These are phyloP conservation scores for Diaporthe sp. DNA, from an alignment of 2,329 filamentous ascomycete genomes.

Conservation along the genomic window DNA sequence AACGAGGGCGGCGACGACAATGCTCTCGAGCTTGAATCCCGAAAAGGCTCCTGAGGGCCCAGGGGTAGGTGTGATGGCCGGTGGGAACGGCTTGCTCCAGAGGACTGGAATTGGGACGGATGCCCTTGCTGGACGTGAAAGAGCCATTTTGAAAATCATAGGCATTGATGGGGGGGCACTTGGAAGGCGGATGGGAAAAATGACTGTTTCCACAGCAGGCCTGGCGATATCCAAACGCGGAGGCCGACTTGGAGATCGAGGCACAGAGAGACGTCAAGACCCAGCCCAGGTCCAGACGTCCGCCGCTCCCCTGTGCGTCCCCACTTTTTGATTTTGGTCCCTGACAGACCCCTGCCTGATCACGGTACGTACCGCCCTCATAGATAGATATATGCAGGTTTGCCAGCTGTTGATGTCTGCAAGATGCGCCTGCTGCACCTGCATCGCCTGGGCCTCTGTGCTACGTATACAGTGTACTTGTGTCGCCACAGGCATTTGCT, in stretches of 20 bases:
- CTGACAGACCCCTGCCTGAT: constrained; percentile 14
- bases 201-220: constrained; percentile 15
- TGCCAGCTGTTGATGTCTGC: constrained; percentile 6
- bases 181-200: neutral
- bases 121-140: neutral
- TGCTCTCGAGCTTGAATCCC: neutral
- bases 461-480: neutral
- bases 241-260: constrained; percentile 25
- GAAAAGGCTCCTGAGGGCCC: neutral
- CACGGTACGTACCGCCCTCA: neutral
- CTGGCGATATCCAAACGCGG: constrained; percentile 29
- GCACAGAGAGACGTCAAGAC: constrained; percentile 9
- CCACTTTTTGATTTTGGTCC: constrained; percentile 10
- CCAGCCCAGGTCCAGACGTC: neutral
- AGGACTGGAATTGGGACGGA: neutral
- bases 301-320: constrained; percentile 1
- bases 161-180: neutral
- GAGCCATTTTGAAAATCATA: neutral
- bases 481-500: too few relatives aligned
- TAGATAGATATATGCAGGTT: neutral
- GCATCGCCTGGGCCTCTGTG: neutral
- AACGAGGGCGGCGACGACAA: constrained; percentile 2
- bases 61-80: neutral
- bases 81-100: neutral
- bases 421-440: neutral